These are phyloP conservation scores for Rhizoclosmatium globosum DNA, from an alignment of 192 early-diverging fungal species.

Conservation along the genomic window DNA sequence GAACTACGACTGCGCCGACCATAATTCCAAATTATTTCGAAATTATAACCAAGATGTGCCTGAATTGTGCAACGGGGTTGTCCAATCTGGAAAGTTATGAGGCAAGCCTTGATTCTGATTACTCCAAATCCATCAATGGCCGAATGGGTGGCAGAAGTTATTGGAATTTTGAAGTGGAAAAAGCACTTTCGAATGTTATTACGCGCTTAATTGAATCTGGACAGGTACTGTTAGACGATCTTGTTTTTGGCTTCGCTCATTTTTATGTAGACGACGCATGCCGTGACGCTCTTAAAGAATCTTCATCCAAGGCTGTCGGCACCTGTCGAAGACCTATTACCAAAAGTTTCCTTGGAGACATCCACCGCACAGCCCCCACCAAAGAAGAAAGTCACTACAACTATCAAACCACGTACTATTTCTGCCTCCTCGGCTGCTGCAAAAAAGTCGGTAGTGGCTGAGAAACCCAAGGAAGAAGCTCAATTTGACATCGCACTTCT, in stretches of 20 bases:
- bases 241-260: background rate
- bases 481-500: too few species aligned
- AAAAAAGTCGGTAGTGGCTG: too few species aligned
- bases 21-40: background rate
- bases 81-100: background rate
- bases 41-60: background rate
- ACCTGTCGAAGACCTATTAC: background rate
- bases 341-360: too few species aligned
- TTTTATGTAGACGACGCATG: background rate
- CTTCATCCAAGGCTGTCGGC: conserved; percentile 6
- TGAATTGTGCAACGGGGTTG: background rate
- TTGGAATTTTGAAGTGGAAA: conserved; percentile 29
- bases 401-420: too few species aligned
- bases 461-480: too few species aligned
- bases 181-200: conserved; percentile 18
- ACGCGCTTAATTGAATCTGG: conserved; percentile 13
- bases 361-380: background rate
- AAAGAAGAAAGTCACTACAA: too few species aligned
- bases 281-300: background rate
- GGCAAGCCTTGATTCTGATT: background rate
- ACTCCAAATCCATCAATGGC: background rate
- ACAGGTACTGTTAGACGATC: background rate
- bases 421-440: too few species aligned
- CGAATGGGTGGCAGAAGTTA: background rate
- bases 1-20: background rate